Evolutionary conservation across 2,329 filamentous ascomycete species (phyloP).

Genomic region (Colletotrichum liriopes): DNA sequence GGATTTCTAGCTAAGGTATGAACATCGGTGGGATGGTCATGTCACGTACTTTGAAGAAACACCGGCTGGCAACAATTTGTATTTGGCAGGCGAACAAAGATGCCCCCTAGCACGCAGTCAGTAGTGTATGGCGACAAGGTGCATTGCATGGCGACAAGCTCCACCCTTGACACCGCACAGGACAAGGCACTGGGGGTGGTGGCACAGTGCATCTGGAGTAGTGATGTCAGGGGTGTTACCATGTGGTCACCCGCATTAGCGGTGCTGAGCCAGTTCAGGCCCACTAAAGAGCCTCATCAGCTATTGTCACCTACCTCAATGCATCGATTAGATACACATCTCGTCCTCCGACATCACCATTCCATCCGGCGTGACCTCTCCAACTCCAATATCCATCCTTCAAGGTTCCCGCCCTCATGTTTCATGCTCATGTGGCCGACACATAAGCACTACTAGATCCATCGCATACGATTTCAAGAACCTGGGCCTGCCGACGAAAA

Average conservation of each 20-base stretch:
- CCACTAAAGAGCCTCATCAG: constrained; percentile 16
- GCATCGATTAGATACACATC: background rate
- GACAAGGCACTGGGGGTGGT: background rate
- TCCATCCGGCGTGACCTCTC: background rate
- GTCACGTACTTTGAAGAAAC: background rate
- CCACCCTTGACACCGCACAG: background rate
- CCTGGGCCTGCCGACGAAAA: background rate
- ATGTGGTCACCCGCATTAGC: constrained; percentile 6
- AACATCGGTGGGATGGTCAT: background rate
- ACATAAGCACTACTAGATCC: no score
- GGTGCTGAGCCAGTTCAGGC: background rate
- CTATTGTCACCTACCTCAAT: background rate
- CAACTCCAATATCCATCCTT: background rate
- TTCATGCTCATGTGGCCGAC: background rate
- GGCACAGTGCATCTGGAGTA: background rate
- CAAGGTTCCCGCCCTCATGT: no score
- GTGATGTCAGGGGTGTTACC: background rate
- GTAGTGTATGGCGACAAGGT: background rate
- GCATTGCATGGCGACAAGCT: background rate
- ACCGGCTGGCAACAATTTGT: background rate
- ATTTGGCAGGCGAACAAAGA: background rate
- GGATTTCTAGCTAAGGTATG: background rate
- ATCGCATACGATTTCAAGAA: background rate
- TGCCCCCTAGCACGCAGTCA: background rate
- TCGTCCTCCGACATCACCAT: background rate